A percentile compares a stretch with the other conserved stretches of the same genome.
phyloP scores from a whole-genome alignment of 805 yeast species.

The Kodamaea kaohsiungensis region DNA sequence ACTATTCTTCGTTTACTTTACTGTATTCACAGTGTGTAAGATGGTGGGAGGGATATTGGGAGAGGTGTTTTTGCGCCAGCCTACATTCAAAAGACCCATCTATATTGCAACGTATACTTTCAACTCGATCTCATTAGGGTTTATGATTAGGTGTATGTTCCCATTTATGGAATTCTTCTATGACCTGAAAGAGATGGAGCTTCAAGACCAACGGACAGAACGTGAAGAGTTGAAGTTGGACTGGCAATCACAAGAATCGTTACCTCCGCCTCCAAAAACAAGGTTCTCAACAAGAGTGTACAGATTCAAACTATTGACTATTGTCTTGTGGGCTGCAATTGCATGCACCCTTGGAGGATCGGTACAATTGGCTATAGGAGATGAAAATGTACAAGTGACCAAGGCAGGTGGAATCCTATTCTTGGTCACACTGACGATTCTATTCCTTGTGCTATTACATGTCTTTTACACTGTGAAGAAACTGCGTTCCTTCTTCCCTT shows the following conservation, averaged over 20 bases:
- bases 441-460: neutral
- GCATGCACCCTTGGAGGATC: slow-evolving; percentile 1
- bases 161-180: slow-evolving; percentile 6
- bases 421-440: neutral
- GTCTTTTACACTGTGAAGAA: neutral
- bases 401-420: slow-evolving; percentile 2
- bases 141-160: slow-evolving; percentile 2
- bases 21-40: slow-evolving; percentile 4
- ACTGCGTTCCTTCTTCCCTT: neutral
- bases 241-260: neutral
- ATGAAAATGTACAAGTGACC: neutral
- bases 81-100: neutral
- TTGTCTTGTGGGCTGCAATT: slow-evolving; percentile 7
- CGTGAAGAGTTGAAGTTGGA: neutral
- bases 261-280: neutral
- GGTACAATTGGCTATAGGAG: neutral
- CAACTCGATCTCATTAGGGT: slow-evolving; percentile 4
- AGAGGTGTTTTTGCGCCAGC: neutral
- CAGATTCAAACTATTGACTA: neutral
- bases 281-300: neutral
- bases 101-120: slow-evolving; percentile 6
- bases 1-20: slow-evolving; percentile 3
- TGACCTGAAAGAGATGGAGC: neutral
- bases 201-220: neutral
- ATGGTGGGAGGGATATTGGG: slow-evolving; percentile 1